Base-by-base conservation (phyloP, 768 basidiomycete species). In the Rhizopogon vulgaris region DNA sequence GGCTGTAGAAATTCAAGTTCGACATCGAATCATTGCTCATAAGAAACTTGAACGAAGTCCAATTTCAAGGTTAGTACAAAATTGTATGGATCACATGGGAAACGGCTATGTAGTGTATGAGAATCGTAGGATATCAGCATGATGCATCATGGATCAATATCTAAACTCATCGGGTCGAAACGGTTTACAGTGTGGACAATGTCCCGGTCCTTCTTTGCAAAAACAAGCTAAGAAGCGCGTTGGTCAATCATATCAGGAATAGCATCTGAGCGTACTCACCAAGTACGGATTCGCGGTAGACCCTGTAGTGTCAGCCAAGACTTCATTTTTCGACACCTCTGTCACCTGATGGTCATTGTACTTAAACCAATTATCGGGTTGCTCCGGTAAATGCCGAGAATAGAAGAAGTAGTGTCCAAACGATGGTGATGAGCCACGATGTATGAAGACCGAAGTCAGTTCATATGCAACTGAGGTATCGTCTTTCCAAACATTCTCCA, bases 361-460 rank as follows among this genome's bases (percentile, higher is more conserved):
- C 71, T 95, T 95, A 78, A 94, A 92, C 91, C 94, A 97, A 40
- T 78, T 76, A 52, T 96, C 87, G 10, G 85, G 84, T 22, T 82
- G 69, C 43, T 82, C 79, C 1, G 93, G 94, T 12, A 96, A 74
- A 65, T 92, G 78, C 38, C 93, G 79, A 50, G 94, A 90, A 67
- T 95, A 96, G 69, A 97, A 91, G 76, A 93, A 98, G 69, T 96
- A 96, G 65, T 96, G 94, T 3, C 93, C 93, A 71, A 83, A 93
- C 6, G 87, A 87, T 2, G 90, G 84, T 15, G 84, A 87, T 49
- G 85, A 79, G 43, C 94, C 94, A 27, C 94, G 85, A 67, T 98
- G 94, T 54, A 97, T 87, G 73, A 92, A 98, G 17, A 97, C 95
- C 9, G 91, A 90, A 0, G 90, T 92, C 40, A 98, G 78, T 63